Evolutionary conservation across 2,329 filamentous ascomycete species (phyloP), one percentile per base, ranked within the genome.

Genomic region (Ilyonectria sp.): DNA sequence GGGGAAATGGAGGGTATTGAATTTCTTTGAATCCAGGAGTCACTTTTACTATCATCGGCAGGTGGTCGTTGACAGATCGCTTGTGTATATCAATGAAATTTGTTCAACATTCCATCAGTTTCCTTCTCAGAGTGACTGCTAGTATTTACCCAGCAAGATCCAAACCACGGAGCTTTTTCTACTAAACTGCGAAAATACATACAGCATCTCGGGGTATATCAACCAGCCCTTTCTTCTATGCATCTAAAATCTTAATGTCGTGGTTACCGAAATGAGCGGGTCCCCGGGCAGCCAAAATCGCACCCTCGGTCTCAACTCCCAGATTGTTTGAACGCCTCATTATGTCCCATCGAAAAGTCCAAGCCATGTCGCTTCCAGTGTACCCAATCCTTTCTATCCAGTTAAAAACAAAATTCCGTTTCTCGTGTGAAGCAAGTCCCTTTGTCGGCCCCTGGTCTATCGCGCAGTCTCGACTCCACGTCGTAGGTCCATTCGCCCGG

Each of bases 401-500:
- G 35, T 52, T 55, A 43, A 56, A 26, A 26, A 52, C 61, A 62
- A 60, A 44, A 66, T 46, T 52, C 58, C 61, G 58, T 58, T 58
- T 61, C 63, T 61, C 64, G 52, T 59, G 47, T 35, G 44, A 60
- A 49, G 37, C 21, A 53, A 26, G 26, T 46, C 37, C 50, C 29
- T 17, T 35, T 15, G 46, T 44, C 21, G 33, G 31, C 17, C 40
- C 53, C 17, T 43, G 19, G 46, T 29, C 21, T 52, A 68, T 60
- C 67, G 69, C 35, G 74, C 73, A 58, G 74, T 76, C 56, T 75
- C 74, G 17, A 76, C 56, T 56, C 73, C 74, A 31, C 73, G 71
- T 52, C 78, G 81, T 47, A 82, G 74, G 71, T 84, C 83, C 62
- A 83, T 78, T 63, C 82, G 75, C 53, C 80, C 76, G 26, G 82